Conservation (phyloP, 2,329 filamentous ascomycete species). For the Trichoderma breve region DNA sequence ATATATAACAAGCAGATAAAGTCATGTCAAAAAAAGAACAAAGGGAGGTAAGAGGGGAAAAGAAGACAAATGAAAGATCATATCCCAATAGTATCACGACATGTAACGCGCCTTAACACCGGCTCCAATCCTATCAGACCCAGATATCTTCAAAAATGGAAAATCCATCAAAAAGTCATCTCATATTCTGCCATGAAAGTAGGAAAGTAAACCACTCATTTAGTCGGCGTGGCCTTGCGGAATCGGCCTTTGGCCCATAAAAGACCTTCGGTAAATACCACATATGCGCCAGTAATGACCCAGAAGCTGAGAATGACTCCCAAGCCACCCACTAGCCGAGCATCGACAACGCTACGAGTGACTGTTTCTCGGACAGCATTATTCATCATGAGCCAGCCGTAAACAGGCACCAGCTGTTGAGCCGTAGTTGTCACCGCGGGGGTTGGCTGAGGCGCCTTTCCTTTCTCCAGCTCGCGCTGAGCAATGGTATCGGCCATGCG, state of each 20-base stretch:
- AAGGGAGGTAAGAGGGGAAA: neutral
- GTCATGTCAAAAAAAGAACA: neutral
- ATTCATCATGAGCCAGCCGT: slow-evolving; percentile 46
- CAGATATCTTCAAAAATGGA: neutral
- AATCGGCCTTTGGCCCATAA: slow-evolving; percentile 39
- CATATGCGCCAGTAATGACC: slow-evolving; percentile 48
- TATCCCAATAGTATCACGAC: neutral
- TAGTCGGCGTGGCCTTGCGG: slow-evolving; percentile 22
- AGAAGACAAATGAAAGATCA: neutral
- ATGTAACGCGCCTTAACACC: neutral
- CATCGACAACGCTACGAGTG: slow-evolving; percentile 41
- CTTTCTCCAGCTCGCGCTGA: slow-evolving; percentile 39
- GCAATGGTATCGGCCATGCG: slow-evolving; percentile 56
- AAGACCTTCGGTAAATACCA: slow-evolving; percentile 47
- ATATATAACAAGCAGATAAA: neutral
- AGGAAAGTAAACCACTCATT: neutral
- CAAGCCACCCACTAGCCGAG: slow-evolving; percentile 44
- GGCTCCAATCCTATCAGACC: neutral
- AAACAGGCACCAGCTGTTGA: slow-evolving; percentile 38
- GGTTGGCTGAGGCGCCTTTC: slow-evolving; percentile 19
- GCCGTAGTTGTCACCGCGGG: slow-evolving; percentile 24
- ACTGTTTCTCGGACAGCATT: slow-evolving; percentile 38
- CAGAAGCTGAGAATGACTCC: slow-evolving; percentile 49
- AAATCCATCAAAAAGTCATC: neutral
- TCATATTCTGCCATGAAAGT: neutral